These are phyloP conservation scores for Entomophthora muscae DNA, from an alignment of 371 early-diverging fungal genomes.

Conservation along the genomic window DNA sequence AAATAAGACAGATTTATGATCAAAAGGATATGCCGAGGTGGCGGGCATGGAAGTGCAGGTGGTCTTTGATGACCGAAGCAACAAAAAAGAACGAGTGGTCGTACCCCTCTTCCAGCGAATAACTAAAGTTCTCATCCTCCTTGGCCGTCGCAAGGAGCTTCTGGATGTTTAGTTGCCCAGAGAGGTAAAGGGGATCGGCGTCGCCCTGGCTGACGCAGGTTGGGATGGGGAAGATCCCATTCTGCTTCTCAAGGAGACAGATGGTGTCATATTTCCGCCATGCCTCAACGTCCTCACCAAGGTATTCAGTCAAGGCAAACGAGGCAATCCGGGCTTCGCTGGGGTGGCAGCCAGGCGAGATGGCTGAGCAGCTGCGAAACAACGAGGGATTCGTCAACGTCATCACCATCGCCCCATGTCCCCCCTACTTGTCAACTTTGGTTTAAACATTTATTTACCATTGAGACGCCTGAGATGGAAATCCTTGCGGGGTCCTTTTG, in stretches of 20 bases:
- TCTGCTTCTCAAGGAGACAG: conserved; percentile 22
- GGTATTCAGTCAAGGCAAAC: conserved; percentile 55
- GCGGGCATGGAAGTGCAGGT: conserved; percentile 42
- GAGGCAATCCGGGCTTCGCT: conserved; percentile 48
- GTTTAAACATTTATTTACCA: conserved; percentile 19
- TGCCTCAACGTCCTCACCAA: conserved; percentile 26
- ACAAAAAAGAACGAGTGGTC: conserved; percentile 71
- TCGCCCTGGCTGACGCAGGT: background rate
- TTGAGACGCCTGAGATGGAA: conserved; percentile 58
- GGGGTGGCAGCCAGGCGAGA: conserved; percentile 62
- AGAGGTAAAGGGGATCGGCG: background rate
- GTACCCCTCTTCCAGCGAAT: conserved; percentile 55
- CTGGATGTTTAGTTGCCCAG: background rate
- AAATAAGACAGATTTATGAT: no score
- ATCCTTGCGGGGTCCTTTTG: conserved; percentile 22
- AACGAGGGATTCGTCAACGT: conserved; percentile 32
- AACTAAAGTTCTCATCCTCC: no score
- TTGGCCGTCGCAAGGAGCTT: no score
- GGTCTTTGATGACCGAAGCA: conserved; percentile 50
- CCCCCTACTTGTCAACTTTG: conserved; percentile 27
- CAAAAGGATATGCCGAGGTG: background rate
- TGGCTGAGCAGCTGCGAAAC: conserved; percentile 35
- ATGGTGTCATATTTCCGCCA: conserved; percentile 57
- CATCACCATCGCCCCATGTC: conserved; percentile 63
- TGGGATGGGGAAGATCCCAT: background rate